Evolutionary conservation across 176 grass and related monocot genomes (phyloP).

Genomic region (Aegilops tauschii): DNA sequence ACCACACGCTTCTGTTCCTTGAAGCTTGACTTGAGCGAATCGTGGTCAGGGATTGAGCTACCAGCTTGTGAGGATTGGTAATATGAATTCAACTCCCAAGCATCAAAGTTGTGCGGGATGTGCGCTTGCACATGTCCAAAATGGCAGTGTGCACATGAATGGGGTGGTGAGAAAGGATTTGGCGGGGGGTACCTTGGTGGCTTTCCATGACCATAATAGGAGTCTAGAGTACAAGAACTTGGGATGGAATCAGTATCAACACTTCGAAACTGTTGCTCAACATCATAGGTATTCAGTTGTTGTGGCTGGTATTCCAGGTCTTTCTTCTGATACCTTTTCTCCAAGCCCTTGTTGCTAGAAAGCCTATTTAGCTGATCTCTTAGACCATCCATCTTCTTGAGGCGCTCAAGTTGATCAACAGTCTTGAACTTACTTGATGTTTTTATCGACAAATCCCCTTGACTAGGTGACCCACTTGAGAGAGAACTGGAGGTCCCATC

Average conservation of each 20-base stretch:
- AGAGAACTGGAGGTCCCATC: conserved; percentile 43
- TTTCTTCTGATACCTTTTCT: conserved; percentile 33
- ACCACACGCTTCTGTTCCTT: conserved; percentile 39
- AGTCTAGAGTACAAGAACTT: conserved; percentile 41
- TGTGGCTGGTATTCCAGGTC: conserved; percentile 38
- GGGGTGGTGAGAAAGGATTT: conserved; percentile 32
- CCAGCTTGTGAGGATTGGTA: conserved; percentile 54
- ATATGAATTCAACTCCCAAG: conserved; percentile 42
- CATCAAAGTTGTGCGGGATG: conserved; percentile 16
- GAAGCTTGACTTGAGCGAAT: conserved; percentile 42
- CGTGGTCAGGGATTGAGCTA: conserved; percentile 47
- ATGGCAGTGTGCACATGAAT: conserved; percentile 42
- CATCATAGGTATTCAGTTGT: conserved; percentile 34
- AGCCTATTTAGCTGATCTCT: conserved; percentile 59
- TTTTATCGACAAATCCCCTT: conserved; percentile 20
- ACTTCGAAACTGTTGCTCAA: conserved; percentile 38
- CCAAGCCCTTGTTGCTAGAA: conserved; percentile 38
- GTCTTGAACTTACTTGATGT: conserved; percentile 43
- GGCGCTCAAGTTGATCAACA: conserved; percentile 39
- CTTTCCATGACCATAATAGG: conserved; percentile 42
- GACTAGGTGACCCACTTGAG: conserved; percentile 36
- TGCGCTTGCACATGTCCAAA: conserved; percentile 17
- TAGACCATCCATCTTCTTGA: conserved; percentile 76
- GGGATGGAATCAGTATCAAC: conserved; percentile 40
- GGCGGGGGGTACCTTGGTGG: conserved; percentile 31